A percentile compares a stretch with the other conserved stretches of the same genome.
Evolutionary conservation across 1,139 yeast genomes (phyloP).

Genomic region (Meyerozyma carpophila): DNA sequence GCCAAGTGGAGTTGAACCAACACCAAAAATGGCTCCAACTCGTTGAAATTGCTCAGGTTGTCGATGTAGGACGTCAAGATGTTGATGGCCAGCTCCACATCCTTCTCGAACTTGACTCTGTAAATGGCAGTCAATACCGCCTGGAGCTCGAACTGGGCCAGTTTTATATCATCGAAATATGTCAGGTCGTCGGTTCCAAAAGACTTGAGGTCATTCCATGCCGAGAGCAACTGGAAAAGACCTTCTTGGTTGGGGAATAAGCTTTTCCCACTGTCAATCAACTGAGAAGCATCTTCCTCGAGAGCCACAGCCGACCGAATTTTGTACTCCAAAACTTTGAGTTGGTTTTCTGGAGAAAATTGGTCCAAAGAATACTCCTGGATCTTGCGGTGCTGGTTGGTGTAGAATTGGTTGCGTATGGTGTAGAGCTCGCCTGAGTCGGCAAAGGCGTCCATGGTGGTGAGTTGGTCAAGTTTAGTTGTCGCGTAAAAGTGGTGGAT

Average conservation of each 20-base stretch:
- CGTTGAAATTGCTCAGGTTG: constrained; percentile 15
- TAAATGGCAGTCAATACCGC: constrained; percentile 41
- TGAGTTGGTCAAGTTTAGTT: constrained; percentile 2
- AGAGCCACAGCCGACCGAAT: constrained; percentile 39
- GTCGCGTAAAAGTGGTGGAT: background rate
- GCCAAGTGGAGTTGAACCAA: constrained; percentile 39
- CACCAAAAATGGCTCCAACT: constrained; percentile 41
- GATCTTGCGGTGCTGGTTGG: constrained; percentile 41
- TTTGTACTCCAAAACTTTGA: constrained; percentile 38
- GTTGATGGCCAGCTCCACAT: constrained; percentile 35
- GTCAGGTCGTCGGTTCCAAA: constrained; percentile 31
- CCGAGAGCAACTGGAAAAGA: constrained; percentile 35
- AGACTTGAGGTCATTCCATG: constrained; percentile 38
- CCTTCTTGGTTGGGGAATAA: constrained; percentile 33
- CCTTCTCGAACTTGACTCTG: constrained; percentile 33
- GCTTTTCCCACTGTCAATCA: constrained; percentile 34
- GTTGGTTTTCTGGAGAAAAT: constrained; percentile 32
- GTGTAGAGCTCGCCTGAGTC: constrained; percentile 38
- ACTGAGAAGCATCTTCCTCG: constrained; percentile 33
- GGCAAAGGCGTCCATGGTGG: constrained; percentile 32
- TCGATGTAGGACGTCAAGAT: constrained; percentile 19
- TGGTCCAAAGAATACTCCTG: constrained; percentile 24
- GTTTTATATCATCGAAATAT: constrained; percentile 31
- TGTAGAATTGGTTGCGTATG: constrained; percentile 42
- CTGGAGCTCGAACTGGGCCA: constrained; percentile 28